Conservation (phyloP, 345 rosid species). For the Euphorbia tirucalli region DNA sequence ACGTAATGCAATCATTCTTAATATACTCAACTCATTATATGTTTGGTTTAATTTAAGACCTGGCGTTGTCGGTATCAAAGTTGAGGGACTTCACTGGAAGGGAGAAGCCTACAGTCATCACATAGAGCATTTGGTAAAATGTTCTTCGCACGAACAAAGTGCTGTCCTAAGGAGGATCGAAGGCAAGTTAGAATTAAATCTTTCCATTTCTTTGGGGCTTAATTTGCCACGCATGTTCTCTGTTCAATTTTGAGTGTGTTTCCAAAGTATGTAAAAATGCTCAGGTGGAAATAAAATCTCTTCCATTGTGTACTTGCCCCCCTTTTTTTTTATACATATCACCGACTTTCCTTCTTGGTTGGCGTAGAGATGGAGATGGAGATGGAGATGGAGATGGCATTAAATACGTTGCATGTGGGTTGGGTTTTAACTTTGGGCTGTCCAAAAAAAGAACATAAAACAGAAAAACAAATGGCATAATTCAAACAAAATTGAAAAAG, state of each 20-base stretch:
- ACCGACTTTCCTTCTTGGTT: no score
- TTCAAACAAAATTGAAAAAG: no score
- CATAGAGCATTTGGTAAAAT: conserved; percentile 33
- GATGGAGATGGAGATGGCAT: no score
- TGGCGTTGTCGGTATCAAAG: conserved; percentile 82
- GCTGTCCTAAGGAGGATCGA: conserved; percentile 19
- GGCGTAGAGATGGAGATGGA: neutral
- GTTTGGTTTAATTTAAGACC: conserved; percentile 47
- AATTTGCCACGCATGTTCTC: conserved; percentile 6
- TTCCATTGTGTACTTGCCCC: neutral
- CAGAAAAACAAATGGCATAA: no score
- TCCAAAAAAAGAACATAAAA: neutral
- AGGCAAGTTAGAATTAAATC: conserved; percentile 28
- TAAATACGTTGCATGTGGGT: neutral
- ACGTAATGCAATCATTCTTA: neutral
- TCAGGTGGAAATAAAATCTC: conserved; percentile 14
- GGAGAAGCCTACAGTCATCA: conserved; percentile 95
- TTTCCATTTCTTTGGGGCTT: conserved; percentile 8
- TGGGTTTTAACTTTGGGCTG: neutral
- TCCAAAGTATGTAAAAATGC: conserved; percentile 18
- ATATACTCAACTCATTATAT: conserved; percentile 16
- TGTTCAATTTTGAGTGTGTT: conserved; percentile 40
- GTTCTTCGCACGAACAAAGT: conserved; percentile 8
- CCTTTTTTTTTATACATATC: no score
- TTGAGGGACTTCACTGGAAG: conserved; percentile 85